Evolutionary conservation across 1,284 basidiomycete genomes (phyloP), one percentile per base, ranked within the genome.

Genomic region (Tilletia horrida): DNA sequence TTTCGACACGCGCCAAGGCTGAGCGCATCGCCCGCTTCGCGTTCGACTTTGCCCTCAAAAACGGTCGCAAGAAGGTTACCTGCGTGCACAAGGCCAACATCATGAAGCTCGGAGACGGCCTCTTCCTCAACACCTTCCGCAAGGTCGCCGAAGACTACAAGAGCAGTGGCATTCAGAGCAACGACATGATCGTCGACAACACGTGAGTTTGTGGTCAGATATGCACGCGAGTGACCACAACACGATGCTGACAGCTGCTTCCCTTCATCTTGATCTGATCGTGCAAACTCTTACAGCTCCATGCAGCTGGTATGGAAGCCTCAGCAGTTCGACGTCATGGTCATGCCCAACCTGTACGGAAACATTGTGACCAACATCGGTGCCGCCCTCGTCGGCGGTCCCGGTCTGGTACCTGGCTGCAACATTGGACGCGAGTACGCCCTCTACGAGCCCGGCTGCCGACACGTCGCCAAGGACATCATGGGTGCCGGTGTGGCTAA

Each of bases 41-140:
- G 3, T 98, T 99, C 80, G 95, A 99, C 85, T 98, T 97, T 84
- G 96, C 96, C 62, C 85, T 97, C 81, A 97, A 97, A 88, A 99
- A 98, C 86, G 89, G 91, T 84, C 90, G 95, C 84, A 97, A 97
- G 92, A 97, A 95, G 90, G 96, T 99, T 77, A 98, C 96, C 67
- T 97, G 94, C 83, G 94, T 99, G 63, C 96, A 99, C 89, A 99
- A 99, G 86, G 96, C 96, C 81, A 98, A 98, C 87, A 98, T 99
- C 86, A 98, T 98, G 96, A 98, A 98, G 85, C 89, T 98, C 78
- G 95, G 94, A 83, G 96, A 98, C 82, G 96, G 96, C 85, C 89
- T 99, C 62, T 99, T 98, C 89, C 88, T 99, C 79, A 96, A 95
- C 85, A 97, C 95, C 35, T 99, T 97, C 89, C 91, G 93, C 78